Base-by-base conservation (phyloP, 2,329 filamentous ascomycete genomes). In the Claviceps lovelessii region DNA sequence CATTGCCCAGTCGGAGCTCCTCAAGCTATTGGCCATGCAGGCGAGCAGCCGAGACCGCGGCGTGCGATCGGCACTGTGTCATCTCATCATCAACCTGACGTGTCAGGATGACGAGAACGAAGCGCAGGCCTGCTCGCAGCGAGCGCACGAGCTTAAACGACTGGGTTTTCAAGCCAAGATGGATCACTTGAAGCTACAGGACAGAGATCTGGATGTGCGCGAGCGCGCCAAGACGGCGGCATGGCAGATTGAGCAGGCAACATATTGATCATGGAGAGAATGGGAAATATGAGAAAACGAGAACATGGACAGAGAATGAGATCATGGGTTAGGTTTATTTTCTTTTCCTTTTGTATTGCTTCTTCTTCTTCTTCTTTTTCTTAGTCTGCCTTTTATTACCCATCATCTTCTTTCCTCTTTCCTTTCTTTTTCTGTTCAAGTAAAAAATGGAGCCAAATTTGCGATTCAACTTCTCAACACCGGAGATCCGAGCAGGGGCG, bases 31-130 rank as follows among this genome's bases (percentile, higher is more conserved):
- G 49, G 78, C 85, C 9, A 80, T 80, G 17, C 83, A 95, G 55
- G 86, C 93, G 62, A 79, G 74, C 49, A 88, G 89, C 68, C 78
- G 81, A 47, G 81, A 86, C 64, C 78, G 80, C 49, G 81, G 86
- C 46, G 84, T 98, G 7, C 83, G 91, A 6, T 77, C 84, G 23
- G 84, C 85, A 49, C 81, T 93, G 61, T 89, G 88, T 59, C 91
- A 90, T 78, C 76, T 95, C 47, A 77, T 94, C 48, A 86, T 84
- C 65, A 96, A 96, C 65, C 77, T 98, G 47, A 86, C 88, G 0
- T 94, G 85, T 76, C 77, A 84, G 58, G 90, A 96, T 58, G 85
- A 91, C 62, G 76, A 79, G 7, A 76, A 70, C 35, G 90, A 95
- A 61, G 72, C 75, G 23, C 72, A 76, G 28, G 80, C 79, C 10